Conservation (phyloP, 441 rosid genomes). For the Kokia cookei region DNA sequence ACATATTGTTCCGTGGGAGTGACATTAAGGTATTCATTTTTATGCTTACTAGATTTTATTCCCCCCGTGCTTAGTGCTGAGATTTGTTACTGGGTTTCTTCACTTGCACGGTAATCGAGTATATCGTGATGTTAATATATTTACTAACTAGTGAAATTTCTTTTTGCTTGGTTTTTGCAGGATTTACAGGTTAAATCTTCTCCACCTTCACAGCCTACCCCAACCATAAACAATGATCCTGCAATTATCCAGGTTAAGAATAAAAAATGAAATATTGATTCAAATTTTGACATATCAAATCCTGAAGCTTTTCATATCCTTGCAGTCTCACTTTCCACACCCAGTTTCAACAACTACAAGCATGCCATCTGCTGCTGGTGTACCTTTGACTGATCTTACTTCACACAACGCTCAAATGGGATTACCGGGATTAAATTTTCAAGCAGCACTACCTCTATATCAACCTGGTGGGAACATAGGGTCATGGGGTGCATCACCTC, state of each 20-base stretch:
- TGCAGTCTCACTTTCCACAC: slow-evolving; percentile 85
- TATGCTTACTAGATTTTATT: not conserved
- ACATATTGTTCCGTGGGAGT: slow-evolving; percentile 89
- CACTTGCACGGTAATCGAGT: not conserved
- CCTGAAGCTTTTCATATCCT: slow-evolving; percentile 13
- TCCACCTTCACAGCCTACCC: slow-evolving; percentile 66
- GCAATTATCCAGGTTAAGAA: slow-evolving; percentile 83
- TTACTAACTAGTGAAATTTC: not conserved
- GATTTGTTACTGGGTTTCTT: not conserved
- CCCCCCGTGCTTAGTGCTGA: not conserved
- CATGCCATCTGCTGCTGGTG: slow-evolving; percentile 54
- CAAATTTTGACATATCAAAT: slow-evolving; percentile 4
- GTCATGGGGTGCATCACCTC: slow-evolving; percentile 75
- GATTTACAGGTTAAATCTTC: slow-evolving; percentile 96
- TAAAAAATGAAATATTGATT: not conserved
- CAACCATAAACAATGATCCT: slow-evolving; percentile 74
- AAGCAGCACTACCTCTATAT: slow-evolving; percentile 67
- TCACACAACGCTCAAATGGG: slow-evolving; percentile 57
- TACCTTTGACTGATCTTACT: slow-evolving; percentile 45
- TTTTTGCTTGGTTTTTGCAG: slow-evolving; percentile 27
- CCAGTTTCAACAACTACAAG: slow-evolving; percentile 49
- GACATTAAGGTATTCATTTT: slow-evolving; percentile 69
- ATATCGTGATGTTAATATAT: not conserved
- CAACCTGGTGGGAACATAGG: slow-evolving; percentile 80
- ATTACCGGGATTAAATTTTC: slow-evolving; percentile 60